Conservation (phyloP, 75 land plant genomes). For the Ceratopteris richardii region DNA sequence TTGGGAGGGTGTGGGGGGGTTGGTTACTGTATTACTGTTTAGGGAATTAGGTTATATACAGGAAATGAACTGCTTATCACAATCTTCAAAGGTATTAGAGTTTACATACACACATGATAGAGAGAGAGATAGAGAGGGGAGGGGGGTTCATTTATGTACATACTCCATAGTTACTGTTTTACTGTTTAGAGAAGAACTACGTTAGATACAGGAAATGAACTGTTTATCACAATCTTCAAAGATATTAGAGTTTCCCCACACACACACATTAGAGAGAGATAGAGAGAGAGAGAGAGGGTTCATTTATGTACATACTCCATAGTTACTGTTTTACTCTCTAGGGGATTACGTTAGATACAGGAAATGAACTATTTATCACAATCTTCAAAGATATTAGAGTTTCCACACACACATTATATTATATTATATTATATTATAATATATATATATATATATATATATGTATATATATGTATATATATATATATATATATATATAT, state of each 20-base stretch:
- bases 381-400: not conserved
- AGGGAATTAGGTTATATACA: too few species aligned
- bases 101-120: too few species aligned
- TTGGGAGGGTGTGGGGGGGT: too few species aligned
- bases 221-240: too few species aligned
- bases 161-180: too few species aligned
- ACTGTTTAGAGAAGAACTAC: too few species aligned
- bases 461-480: not conserved
- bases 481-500: not conserved
- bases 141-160: not conserved
- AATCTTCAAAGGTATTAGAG: too few species aligned
- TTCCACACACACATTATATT: not conserved
- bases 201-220: too few species aligned
- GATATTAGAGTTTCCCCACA: too few species aligned
- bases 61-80: too few species aligned
- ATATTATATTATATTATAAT: not conserved
- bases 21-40: too few species aligned
- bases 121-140: not conserved
- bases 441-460: not conserved
- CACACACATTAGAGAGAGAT: too few species aligned
- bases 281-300: not conserved
- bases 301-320: not conserved
- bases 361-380: not conserved
- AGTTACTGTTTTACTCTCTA: not conserved
- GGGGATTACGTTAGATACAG: not conserved